Conservation (phyloP, 2,329 filamentous ascomycete genomes). For the Tolypocladium ovalisporum region DNA sequence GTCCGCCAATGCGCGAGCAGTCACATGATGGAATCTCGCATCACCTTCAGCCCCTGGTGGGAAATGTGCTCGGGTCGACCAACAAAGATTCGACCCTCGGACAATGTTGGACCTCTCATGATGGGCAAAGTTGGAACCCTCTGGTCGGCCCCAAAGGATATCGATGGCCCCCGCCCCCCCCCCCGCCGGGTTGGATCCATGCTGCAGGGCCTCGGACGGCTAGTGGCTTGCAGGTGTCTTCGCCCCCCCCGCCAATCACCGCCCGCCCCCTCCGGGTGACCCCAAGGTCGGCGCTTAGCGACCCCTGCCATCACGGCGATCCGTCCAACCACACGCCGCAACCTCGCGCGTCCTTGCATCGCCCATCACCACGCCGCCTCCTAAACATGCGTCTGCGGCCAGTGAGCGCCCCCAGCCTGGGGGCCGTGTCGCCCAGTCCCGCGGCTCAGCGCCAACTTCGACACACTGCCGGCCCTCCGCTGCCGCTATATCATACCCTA, state of each 20-base stretch:
- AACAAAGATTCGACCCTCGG: no score
- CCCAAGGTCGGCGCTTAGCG: conserved; percentile 25
- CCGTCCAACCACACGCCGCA: conserved; percentile 28
- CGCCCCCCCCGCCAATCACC: conserved; percentile 13
- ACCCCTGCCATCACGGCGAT: conserved; percentile 17
- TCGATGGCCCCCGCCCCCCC: neutral
- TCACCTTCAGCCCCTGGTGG: neutral
- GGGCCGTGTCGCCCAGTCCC: conserved; percentile 2
- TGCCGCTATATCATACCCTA: conserved; percentile 50
- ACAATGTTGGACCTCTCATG: no score
- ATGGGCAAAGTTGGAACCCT: no score
- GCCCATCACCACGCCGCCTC: conserved; percentile 2
- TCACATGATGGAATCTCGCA: neutral
- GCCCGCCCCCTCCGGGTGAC: conserved; percentile 2
- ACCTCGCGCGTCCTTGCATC: conserved; percentile 4
- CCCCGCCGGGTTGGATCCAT: neutral
- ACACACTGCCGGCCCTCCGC: conserved; percentile 35
- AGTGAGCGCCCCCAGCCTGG: neutral
- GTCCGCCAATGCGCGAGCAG: neutral
- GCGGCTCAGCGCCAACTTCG: conserved; percentile 14
- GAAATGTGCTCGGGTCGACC: neutral
- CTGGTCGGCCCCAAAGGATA: neutral
- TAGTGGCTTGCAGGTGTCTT: neutral
- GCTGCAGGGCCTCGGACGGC: neutral
- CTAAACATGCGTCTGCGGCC: conserved; percentile 2